phyloP scores from a whole-genome alignment of 2,329 filamentous ascomycete species.

The Nectriaceae sp. region DNA sequence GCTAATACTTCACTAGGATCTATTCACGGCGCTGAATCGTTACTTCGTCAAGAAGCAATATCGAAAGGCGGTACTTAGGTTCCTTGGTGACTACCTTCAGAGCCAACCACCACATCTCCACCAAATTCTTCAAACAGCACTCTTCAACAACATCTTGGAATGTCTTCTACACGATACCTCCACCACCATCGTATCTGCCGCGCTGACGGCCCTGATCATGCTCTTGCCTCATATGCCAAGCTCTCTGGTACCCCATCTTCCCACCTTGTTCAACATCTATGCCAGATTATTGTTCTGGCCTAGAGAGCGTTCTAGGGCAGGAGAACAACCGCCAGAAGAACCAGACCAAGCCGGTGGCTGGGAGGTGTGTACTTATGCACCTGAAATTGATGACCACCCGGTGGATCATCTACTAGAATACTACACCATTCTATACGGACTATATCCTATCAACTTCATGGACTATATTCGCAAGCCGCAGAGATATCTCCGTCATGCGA shows the following conservation, averaged over 20 bases:
- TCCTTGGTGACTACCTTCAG: slow-evolving; percentile 73
- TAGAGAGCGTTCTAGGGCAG: slow-evolving; percentile 45
- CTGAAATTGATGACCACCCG: slow-evolving; percentile 61
- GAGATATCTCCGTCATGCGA: slow-evolving; percentile 72
- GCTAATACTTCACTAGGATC: slow-evolving; percentile 47
- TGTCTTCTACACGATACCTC: slow-evolving; percentile 79
- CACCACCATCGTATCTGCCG: slow-evolving; percentile 73
- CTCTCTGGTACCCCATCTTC: slow-evolving; percentile 67
- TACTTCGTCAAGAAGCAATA: slow-evolving; percentile 66
- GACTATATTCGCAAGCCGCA: slow-evolving; percentile 83
- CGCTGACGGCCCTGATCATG: slow-evolving; percentile 77
- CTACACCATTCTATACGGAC: slow-evolving; percentile 79
- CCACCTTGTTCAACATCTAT: slow-evolving; percentile 79
- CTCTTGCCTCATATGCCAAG: slow-evolving; percentile 79
- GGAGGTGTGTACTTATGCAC: slow-evolving; percentile 64
- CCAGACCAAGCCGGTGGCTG: slow-evolving; percentile 47
- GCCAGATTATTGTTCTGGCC: slow-evolving; percentile 81
- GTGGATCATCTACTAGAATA: slow-evolving; percentile 72
- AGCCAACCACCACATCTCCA: slow-evolving; percentile 80
- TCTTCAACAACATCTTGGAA: slow-evolving; percentile 71
- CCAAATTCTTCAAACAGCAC: slow-evolving; percentile 68
- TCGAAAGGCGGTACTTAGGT: slow-evolving; percentile 63
- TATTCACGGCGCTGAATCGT: slow-evolving; percentile 66
- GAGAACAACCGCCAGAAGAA: slow-evolving; percentile 42
- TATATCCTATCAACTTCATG: slow-evolving; percentile 86